Evolutionary conservation across 1,139 yeast species (phyloP), one percentile per base, ranked within the genome.

Genomic region (Saccharomyces hybrid): DNA sequence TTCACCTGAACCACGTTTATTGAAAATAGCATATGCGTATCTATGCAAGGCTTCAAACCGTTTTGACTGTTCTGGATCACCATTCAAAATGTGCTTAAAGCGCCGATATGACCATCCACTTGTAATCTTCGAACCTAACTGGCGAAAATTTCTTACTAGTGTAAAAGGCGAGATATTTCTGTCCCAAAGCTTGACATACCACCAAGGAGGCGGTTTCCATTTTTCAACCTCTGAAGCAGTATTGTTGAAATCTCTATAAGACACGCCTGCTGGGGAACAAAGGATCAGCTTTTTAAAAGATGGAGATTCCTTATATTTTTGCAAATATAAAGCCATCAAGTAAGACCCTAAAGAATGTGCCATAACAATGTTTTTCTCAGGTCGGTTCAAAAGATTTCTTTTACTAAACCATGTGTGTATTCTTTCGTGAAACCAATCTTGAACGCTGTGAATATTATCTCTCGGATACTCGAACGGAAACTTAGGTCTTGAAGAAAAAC

Each of bases 291-390:
- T 82, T 46, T 78, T 73, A 26, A 90, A 77, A 8, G 80, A 76
- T 19, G 44, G 44, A 16, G 25, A 9, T 0, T 78, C 72, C 0
- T 93, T 88, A 66, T 86, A 82, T 41, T 57, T 56, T n/a, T 59
- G 55, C 3, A 91, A 83, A 68, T 91, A 93, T 1, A 86, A 78
- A 44, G 89, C 78, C 57, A 89, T 83, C 57, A 91, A 71, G 66
- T 91, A 91, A 0, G 97, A 97, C 9, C 99, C 99, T 63, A 91
- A 77, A 0, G 97, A 90, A 71, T 93, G 99, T 2, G 97, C 97
- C 63, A 93, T 77, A 53, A 93, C 74, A 8, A 86, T 78, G 52
- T 66, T 71, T 86, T 88, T 58, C 76, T 77, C 55, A 31, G 65
- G 61, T 16, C 53, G 47, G 3, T 72, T 65, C 42, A 86, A 38